A percentile compares a stretch with the other conserved stretches of the same genome.
phyloP scores from a whole-genome alignment of 257 asterid species.

The Solanum virginianum region DNA sequence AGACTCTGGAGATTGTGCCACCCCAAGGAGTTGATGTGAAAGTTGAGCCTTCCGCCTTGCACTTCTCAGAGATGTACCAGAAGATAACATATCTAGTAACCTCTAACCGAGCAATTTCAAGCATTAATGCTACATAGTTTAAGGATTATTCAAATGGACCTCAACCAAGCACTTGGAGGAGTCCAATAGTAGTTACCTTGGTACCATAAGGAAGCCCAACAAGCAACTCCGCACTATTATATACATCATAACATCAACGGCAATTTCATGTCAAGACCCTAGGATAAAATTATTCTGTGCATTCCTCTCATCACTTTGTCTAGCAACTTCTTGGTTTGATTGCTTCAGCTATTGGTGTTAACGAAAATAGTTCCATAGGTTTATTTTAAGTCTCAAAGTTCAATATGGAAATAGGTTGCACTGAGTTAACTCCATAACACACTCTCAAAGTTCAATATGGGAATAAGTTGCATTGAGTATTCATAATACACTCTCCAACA shows the following conservation, averaged over 20 bases:
- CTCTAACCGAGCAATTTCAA: neutral
- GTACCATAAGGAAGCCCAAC: neutral
- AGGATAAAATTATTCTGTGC: neutral
- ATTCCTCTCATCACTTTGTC: neutral
- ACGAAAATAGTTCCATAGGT: neutral
- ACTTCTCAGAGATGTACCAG: conserved; percentile 1
- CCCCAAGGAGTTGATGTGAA: conserved; percentile 6
- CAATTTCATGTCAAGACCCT: neutral
- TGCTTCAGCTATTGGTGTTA: neutral
- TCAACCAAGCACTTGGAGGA: conserved; percentile 11
- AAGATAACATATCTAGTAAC: neutral
- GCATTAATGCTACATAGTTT: neutral
- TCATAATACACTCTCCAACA: neutral
- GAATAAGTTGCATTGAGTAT: neutral
- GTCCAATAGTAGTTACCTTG: conserved; percentile 9
- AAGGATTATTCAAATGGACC: conserved; percentile 21
- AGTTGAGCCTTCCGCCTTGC: conserved; percentile 4
- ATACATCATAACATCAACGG: neutral
- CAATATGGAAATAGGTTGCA: neutral
- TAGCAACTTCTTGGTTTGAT: neutral
- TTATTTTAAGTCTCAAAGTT: neutral
- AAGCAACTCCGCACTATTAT: neutral
- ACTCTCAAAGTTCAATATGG: neutral
- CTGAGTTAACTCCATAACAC: neutral
- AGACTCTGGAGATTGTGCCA: neutral